phyloP scores from a whole-genome alignment of 495 filamentous ascomycete species.

The Talaromyces wortmannii region DNA sequence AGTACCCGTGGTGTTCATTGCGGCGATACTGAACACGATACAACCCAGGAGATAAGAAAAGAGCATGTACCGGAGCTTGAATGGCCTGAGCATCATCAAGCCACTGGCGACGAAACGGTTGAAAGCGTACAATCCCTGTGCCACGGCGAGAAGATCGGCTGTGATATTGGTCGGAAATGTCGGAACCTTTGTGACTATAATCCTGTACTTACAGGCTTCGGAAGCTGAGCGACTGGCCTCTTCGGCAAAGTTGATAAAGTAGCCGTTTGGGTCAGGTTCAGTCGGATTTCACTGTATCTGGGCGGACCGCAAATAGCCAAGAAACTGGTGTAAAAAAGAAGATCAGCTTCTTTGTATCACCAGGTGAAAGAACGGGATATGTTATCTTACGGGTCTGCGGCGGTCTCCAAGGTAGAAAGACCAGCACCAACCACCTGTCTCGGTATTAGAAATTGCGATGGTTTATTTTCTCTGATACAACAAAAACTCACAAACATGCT shows the following conservation, averaged over 20 bases:
- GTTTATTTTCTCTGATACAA: no score
- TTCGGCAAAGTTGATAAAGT: conserved; percentile 45
- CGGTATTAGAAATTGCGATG: no score
- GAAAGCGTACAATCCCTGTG: conserved; percentile 59
- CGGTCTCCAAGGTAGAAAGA: no score
- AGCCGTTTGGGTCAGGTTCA: conserved; percentile 6
- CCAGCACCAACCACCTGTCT: no score
- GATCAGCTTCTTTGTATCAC: no score
- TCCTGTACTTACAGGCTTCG: neutral
- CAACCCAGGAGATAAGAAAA: conserved; percentile 37
- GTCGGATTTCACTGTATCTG: no score
- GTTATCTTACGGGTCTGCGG: no score
- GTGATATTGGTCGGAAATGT: neutral
- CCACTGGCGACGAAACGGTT: conserved; percentile 55
- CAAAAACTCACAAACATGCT: no score
- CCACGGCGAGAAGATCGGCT: conserved; percentile 54
- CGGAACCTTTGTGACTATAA: neutral
- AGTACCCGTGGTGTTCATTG: conserved; percentile 44
- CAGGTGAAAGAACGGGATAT: no score
- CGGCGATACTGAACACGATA: conserved; percentile 51
- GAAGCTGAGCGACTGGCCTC: conserved; percentile 16
- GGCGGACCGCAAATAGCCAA: no score
- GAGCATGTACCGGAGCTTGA: conserved; percentile 48
- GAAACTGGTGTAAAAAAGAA: no score
- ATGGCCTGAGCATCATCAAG: conserved; percentile 32